Evolutionary conservation across 768 basidiomycete species (phyloP).

Genomic region (Crassisporium funariophilum): DNA sequence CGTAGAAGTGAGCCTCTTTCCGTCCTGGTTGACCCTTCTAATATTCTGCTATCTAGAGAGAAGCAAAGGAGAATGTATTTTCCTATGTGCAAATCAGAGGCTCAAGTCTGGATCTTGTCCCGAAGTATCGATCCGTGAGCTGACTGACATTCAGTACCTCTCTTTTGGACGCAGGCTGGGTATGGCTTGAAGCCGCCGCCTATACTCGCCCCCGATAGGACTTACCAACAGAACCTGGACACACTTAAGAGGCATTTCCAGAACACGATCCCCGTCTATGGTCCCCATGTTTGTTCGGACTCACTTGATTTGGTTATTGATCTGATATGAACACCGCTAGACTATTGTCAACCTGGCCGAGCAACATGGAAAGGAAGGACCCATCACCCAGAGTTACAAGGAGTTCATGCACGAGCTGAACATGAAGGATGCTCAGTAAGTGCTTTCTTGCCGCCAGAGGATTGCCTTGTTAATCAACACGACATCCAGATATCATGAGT

Average conservation of each 20-base stretch:
- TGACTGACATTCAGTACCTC: constrained; percentile 62
- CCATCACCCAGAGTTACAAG: constrained; percentile 76
- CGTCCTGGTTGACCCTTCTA: not conserved
- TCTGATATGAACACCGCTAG: constrained; percentile 36
- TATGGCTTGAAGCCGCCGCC: constrained; percentile 90
- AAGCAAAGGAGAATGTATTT: constrained; percentile 76
- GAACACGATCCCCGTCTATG: constrained; percentile 66
- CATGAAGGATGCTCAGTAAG: constrained; percentile 59
- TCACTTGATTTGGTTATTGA: not conserved
- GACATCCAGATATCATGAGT: constrained; percentile 67
- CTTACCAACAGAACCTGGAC: constrained; percentile 69
- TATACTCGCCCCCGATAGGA: constrained; percentile 69
- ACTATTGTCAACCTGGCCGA: constrained; percentile 90
- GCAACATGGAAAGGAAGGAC: constrained; percentile 83
- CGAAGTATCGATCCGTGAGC: constrained; percentile 3
- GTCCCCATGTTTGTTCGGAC: constrained; percentile 61
- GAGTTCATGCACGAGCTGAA: constrained; percentile 63
- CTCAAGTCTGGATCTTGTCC: constrained; percentile 60
- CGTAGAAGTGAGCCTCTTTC: constrained; percentile 58
- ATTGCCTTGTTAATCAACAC: constrained; percentile 4
- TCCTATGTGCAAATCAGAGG: constrained; percentile 91
- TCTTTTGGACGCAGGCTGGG: constrained; percentile 91
- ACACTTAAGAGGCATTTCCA: constrained; percentile 76
- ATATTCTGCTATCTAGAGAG: constrained; percentile 49
- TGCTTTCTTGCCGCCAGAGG: constrained; percentile 2